Conservation (phyloP, 495 filamentous ascomycete genomes). For the Coniosporium apollinis region DNA sequence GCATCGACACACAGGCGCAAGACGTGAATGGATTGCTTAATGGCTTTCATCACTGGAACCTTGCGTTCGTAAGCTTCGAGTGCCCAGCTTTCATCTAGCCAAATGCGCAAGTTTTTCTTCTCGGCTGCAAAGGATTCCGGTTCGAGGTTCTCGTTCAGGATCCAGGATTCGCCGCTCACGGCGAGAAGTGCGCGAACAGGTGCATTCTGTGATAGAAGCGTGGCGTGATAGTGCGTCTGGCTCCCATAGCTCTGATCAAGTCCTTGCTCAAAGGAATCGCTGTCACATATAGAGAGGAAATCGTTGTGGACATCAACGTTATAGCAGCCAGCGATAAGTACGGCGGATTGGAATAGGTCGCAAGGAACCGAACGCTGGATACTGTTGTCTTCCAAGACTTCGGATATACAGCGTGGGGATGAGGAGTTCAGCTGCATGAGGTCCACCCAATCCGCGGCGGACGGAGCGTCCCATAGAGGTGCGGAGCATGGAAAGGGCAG, state of each 20-base stretch:
- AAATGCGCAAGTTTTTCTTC: too few relatives aligned
- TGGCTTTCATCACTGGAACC: too few relatives aligned
- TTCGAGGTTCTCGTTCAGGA: slow-evolving; percentile 18
- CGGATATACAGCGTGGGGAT: neutral
- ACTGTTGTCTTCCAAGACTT: neutral
- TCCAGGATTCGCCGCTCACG: slow-evolving; percentile 22
- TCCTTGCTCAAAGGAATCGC: neutral
- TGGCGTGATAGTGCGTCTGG: slow-evolving; percentile 5
- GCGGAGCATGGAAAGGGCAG: slow-evolving; percentile 16
- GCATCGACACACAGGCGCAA: too few relatives aligned
- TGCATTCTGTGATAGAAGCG: slow-evolving; percentile 15
- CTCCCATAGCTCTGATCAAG: neutral
- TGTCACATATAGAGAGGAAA: neutral
- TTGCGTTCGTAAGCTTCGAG: too few relatives aligned
- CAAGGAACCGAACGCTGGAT: neutral
- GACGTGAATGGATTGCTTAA: too few relatives aligned
- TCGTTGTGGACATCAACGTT: neutral
- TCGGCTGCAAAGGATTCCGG: too few relatives aligned
- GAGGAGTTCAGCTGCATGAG: neutral
- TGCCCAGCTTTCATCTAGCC: too few relatives aligned
- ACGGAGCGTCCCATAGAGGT: slow-evolving; percentile 13
- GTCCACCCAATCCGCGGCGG: slow-evolving; percentile 7
- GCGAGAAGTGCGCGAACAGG: slow-evolving; percentile 22
- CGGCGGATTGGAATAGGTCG: slow-evolving; percentile 18
- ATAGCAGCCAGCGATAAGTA: slow-evolving; percentile 16